Evolutionary conservation across 345 rosid genomes (phyloP), one percentile per base, ranked within the genome.

Genomic region (Acer yangbiense): DNA sequence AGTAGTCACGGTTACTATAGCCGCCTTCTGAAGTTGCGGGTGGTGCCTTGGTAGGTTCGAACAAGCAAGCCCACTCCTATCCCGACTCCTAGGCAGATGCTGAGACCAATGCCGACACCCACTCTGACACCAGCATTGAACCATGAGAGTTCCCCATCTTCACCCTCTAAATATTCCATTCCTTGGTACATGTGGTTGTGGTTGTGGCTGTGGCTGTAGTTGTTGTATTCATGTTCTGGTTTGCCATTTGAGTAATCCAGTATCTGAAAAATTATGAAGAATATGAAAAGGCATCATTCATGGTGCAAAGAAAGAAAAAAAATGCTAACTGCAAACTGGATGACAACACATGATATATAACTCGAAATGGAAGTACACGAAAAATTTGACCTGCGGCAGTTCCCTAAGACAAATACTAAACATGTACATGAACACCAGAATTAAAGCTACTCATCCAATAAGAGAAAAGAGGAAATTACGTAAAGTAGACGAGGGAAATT

Each of bases 81-180:
- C 7, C 99, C 98, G 2, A 93, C 54, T 64, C 98, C 95, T 44
- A 95, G 81, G 68, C 94, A 93, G n/a, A 90, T 79, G 60, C 98
- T 90, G 39, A 95, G 98, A 72, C 97, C 94, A 29, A 95, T 92
- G 20, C 99, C 98, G 9, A 93, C 97, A 1, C 97, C 98, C 72
- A 95, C 98, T 62, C 98, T 89, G n/a, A 95, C 97, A 39, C 98
- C 97, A 3, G 95, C 95, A 69, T 92, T 95, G 79, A 93, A 95
- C 99, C 96, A 95, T 21, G 93, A 83, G 27, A 95, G 88, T 65
- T 95, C 98, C 12, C 98, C 97, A 76, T 92, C 94, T 81, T 90
- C 91, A 13, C 87, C 88, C 6, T 91, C 93, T 48, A 85, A 27
- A 25, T 78, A 85, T 10, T 83, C 84, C 16, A 79, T 82, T 71